phyloP scores from a whole-genome alignment of 805 yeast genomes.

The Nakazawaea wyomingensis region DNA sequence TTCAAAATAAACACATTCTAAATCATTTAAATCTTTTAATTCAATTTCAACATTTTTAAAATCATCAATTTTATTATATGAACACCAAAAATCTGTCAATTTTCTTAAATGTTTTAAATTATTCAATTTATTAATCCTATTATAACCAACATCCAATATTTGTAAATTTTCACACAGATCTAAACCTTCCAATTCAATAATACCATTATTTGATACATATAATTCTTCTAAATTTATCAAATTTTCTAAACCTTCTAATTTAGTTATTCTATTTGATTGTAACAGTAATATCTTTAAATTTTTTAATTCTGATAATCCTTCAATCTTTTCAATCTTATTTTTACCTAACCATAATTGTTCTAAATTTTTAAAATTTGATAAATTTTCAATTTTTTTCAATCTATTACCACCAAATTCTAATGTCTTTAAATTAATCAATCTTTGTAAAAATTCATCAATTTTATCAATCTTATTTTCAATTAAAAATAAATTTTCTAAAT shows the following conservation, averaged over 20 bases:
- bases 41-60: constrained; percentile 68
- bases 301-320: constrained; percentile 53
- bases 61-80: constrained; percentile 62
- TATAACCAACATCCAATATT: constrained; percentile 78
- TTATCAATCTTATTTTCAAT: constrained; percentile 82
- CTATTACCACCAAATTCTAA: constrained; percentile 91
- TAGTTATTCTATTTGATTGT: constrained; percentile 77
- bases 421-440: constrained; percentile 51
- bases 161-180: constrained; percentile 63
- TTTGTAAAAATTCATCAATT: constrained; percentile 56
- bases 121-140: constrained; percentile 55
- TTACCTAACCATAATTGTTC: constrained; percentile 91
- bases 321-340: constrained; percentile 62
- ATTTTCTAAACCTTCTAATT: constrained; percentile 75
- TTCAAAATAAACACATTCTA: constrained; percentile 91
- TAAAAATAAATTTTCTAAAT: constrained; percentile 68
- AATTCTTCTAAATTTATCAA: constrained; percentile 75
- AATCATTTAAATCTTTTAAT: constrained; percentile 51
- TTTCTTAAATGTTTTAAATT: constrained; percentile 58
- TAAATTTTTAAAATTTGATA: constrained; percentile 52
- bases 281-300: constrained; percentile 76
- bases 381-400: constrained; percentile 50
- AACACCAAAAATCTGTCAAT: constrained; percentile 94
- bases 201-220: constrained; percentile 81
- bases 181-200: constrained; percentile 69